These are phyloP conservation scores for Teratosphaeria zuluensis DNA, from an alignment of 2,329 filamentous ascomycete genomes.

Conservation along the genomic window DNA sequence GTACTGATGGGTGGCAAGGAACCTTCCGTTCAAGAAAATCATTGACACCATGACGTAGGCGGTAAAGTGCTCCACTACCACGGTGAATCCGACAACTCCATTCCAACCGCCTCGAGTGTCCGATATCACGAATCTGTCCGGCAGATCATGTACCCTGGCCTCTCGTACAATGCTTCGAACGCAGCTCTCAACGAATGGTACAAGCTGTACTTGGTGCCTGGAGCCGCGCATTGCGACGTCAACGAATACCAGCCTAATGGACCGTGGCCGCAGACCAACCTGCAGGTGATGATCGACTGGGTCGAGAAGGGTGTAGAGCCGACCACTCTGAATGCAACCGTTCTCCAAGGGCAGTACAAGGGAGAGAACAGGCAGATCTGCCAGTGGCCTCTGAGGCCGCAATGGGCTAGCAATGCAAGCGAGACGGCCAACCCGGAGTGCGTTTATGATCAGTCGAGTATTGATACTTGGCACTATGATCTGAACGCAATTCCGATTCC, in stretches of 20 bases:
- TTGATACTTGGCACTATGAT: constrained; percentile 35
- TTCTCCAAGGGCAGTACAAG: constrained; percentile 8
- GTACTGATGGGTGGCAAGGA: too few species aligned
- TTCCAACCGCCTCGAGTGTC: constrained; percentile 46
- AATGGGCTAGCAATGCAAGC: constrained; percentile 22
- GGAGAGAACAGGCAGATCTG: constrained; percentile 10
- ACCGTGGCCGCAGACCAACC: constrained; percentile 36
- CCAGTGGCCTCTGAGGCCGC: constrained; percentile 10
- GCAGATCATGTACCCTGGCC: constrained; percentile 39
- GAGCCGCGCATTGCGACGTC: constrained; percentile 42
- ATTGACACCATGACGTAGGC: constrained; percentile 23
- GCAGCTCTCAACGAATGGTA: constrained; percentile 43
- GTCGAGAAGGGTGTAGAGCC: constrained; percentile 11
- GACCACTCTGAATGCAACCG: constrained; percentile 6
- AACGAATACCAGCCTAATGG: constrained; percentile 29
- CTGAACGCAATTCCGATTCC: constrained; percentile 35
- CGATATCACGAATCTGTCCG: constrained; percentile 48
- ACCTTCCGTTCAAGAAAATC: too few species aligned
- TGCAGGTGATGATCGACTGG: constrained; percentile 30
- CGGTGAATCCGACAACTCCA: constrained; percentile 45
- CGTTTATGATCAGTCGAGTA: constrained; percentile 29
- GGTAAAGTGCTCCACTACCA: constrained; percentile 52
- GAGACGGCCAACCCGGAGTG: constrained; percentile 24
- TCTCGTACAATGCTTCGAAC: constrained; percentile 27
- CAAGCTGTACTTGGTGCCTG: constrained; percentile 45